Evolutionary conservation across 805 yeast genomes (phyloP), one percentile per base, ranked within the genome.

Genomic region (Kuraishia capsulata): DNA sequence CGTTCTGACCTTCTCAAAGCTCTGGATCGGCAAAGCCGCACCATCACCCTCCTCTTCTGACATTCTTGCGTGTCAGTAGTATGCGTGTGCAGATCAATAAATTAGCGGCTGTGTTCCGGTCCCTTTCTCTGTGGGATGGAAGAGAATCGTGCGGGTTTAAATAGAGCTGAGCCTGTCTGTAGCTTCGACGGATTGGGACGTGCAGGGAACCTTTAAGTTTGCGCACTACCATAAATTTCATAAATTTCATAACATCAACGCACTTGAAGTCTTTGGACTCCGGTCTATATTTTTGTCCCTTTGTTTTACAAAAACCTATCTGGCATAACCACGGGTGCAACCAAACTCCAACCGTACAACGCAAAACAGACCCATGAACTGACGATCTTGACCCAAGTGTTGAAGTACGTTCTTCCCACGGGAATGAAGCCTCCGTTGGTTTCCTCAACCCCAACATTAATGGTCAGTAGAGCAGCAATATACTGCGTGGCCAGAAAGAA

Each of bases 401-500:
- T 81, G 56, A 90, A 92, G 59, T 90, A 89, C 0, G 98, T 90
- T 52, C 98, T 70, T 0, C 99, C 99, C 6, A 92, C 97, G 0
- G 98, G 98, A 9, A 87, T 79, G 52, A 92, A 92, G 43, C 87
- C 92, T 38, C 76, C 72, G 44, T 80, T 81, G 50, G 82, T 92
- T 42, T 76, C 79, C 39, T 81, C 73, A 47, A 79, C 79, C 37
- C 84, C 78, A 25, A 92, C 97, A 52, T 89, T 90, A 61, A 90
- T 84, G 0, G 98, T 92, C 40, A 92, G 68, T 42, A 92, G 67
- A 1, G 96, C 87, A 1, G 97, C 96, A 32, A 89, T 88, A 75
- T 95, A 94, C 58, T 90, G 97, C 1, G 98, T 90, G 0, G 98
- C 98, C 44, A 92, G 66, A 56, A 92, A 79, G 68, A 92, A 92